Evolutionary conservation across 2,329 filamentous ascomycete species (phyloP).

Genomic region (Pestalotiopsis sp.): DNA sequence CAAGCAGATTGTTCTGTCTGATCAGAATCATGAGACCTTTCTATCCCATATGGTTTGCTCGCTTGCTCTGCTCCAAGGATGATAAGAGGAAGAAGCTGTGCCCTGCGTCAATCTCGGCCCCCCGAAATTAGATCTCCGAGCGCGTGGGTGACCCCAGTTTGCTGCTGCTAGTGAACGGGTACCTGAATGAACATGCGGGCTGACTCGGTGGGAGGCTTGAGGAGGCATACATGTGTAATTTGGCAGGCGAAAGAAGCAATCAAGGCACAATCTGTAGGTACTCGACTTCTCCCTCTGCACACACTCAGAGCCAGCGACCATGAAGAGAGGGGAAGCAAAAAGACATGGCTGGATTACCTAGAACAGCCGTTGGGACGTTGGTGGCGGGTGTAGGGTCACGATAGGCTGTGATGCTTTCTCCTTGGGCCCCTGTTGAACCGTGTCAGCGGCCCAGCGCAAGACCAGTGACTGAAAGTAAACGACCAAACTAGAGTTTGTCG

Average conservation of each 20-base stretch:
- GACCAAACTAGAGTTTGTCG: neutral
- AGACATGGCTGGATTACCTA: neutral
- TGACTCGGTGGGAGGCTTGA: neutral
- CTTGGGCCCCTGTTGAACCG: neutral
- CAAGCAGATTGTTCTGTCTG: neutral
- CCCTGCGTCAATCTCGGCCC: neutral
- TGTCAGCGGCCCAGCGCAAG: neutral
- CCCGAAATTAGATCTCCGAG: neutral
- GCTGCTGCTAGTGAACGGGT: constrained; percentile 5
- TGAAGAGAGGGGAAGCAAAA: neutral
- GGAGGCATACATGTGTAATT: neutral
- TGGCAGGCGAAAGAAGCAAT: neutral
- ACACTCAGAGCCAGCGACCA: neutral
- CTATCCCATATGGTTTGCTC: neutral
- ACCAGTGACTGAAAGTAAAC: neutral
- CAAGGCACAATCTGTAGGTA: neutral
- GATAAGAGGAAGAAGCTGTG: neutral
- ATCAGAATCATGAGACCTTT: neutral
- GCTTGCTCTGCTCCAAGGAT: neutral
- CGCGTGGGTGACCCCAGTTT: neutral
- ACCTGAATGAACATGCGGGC: neutral
- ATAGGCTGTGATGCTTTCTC: constrained; percentile 6
- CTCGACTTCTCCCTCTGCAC: neutral
- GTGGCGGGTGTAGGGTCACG: constrained; percentile 11
- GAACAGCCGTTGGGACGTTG: neutral